Base-by-base conservation (phyloP, 2,329 filamentous ascomycete genomes). In the Colletotrichum sp. region DNA sequence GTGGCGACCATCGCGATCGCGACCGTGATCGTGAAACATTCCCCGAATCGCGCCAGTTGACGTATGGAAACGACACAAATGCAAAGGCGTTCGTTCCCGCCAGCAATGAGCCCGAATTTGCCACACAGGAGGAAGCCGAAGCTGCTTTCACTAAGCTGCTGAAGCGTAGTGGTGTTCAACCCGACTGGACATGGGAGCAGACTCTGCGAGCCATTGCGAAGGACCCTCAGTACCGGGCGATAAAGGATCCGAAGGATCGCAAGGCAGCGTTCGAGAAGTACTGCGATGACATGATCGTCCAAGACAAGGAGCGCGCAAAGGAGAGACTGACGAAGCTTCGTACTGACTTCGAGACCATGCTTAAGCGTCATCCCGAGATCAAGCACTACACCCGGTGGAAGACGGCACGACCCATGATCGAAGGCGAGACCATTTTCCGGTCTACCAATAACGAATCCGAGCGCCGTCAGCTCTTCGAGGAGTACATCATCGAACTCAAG, bases 311-410 rank as follows among this genome's bases (percentile, higher is more conserved):
- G 85, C 94, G 95, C 80, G 96, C 96, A 82, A 96, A 98, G 86
- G 96, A 99, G 86, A 94, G 97, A 83, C 90, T 98, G 84, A 90
- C 95, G 80, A 99, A 98, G 88, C 90, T 99, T 82, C 95, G 96
- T 81, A 91, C 95, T 85, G 97, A 99, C 88, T 99, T 99, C 85
- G 94, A 94, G 80, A 96, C 93, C 71, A 99, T 99, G 97, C 91
- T 99, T 79, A 95, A 94, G 86, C 96, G 96, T 79, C 96, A 99
- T 84, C 96, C 96, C 77, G 97, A 99, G 85, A 99, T 99, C 85
- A 97, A 96, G 85, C 93, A 98, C 84, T 98, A 98, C 85, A 98
- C 96, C 57, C 94, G 96, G 77, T 99, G 97, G 97, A 98, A 96
- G 90, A 98, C 95, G 18, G 97, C 96, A 69, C 93, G 95, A 66